These are phyloP conservation scores for Phylloporus sp. DNA, from an alignment of 768 basidiomycete genomes.

Conservation along the genomic window DNA sequence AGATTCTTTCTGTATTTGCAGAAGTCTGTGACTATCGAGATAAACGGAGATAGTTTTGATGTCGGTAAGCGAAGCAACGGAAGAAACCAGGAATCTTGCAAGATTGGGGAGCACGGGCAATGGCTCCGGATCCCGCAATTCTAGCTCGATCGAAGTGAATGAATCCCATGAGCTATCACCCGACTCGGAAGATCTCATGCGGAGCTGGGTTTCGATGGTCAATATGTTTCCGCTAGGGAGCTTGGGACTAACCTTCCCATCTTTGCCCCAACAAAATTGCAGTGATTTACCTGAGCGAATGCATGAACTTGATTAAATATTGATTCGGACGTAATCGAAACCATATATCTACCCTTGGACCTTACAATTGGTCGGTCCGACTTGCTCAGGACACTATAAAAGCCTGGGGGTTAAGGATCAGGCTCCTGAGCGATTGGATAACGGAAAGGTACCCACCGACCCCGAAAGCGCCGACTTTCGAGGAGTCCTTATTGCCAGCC, in stretches of 20 bases:
- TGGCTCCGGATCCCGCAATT: constrained; percentile 2
- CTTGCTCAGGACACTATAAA: constrained; percentile 17
- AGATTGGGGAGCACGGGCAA: constrained; percentile 4
- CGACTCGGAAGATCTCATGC: background rate
- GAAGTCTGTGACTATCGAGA: background rate
- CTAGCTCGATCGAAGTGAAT: constrained; percentile 9
- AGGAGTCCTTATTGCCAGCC: constrained; percentile 7
- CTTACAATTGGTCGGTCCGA: constrained; percentile 12
- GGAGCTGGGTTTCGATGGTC: constrained; percentile 4
- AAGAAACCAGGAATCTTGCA: constrained; percentile 12
- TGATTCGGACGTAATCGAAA: background rate
- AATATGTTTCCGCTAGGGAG: background rate
- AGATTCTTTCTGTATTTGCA: constrained; percentile 1
- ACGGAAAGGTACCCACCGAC: constrained; percentile 6
- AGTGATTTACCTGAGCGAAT: constrained; percentile 8
- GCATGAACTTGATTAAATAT: background rate
- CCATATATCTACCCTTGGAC: constrained; percentile 4
- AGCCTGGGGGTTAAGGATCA: constrained; percentile 3
- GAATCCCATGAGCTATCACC: background rate
- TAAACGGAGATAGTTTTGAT: constrained; percentile 3
- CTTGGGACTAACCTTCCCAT: constrained; percentile 5
- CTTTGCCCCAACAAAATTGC: constrained; percentile 5
- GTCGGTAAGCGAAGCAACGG: constrained; percentile 4
- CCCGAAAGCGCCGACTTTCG: constrained; percentile 18
- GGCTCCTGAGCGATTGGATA: background rate